phyloP scores from a whole-genome alignment of 345 rosid species.

The Orychophragmus violaceus region DNA sequence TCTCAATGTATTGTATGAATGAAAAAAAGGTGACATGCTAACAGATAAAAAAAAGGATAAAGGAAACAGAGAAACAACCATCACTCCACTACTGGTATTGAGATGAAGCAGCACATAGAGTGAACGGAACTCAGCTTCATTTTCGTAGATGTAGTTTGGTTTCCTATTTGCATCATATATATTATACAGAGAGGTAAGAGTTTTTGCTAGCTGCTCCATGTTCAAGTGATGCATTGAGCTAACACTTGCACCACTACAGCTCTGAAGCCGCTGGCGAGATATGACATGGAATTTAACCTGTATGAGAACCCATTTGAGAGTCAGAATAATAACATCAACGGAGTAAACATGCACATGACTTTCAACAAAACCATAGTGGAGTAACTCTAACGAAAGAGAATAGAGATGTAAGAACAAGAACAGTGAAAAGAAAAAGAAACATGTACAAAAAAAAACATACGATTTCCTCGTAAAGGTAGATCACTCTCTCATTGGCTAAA shows the following conservation, averaged over 20 bases:
- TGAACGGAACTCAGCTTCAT: slow-evolving; percentile 75
- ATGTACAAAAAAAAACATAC: slow-evolving; percentile 37
- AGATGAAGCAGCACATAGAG: slow-evolving; percentile 81
- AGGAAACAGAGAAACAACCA: slow-evolving; percentile 41
- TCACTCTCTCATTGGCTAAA: slow-evolving; percentile 49
- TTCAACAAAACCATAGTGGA: not conserved
- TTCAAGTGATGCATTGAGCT: slow-evolving; percentile 69
- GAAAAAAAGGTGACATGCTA: slow-evolving; percentile 2
- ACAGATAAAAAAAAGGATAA: slow-evolving; percentile 3
- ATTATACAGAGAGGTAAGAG: slow-evolving; percentile 61
- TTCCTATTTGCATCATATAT: slow-evolving; percentile 63
- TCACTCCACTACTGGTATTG: slow-evolving; percentile 44
- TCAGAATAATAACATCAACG: not conserved
- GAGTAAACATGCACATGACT: not conserved
- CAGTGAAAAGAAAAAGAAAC: not conserved
- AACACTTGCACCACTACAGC: slow-evolving; percentile 35
- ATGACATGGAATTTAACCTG: slow-evolving; percentile 80
- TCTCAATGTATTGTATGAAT: slow-evolving; percentile 4
- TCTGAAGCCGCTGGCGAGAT: slow-evolving; percentile 69
- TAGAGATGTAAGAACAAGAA: not conserved
- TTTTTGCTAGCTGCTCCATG: slow-evolving; percentile 84
- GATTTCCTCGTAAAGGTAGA: slow-evolving; percentile 75
- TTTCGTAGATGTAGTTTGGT: slow-evolving; percentile 31
- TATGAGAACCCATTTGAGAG: slow-evolving; percentile 5
- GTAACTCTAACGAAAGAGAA: not conserved